Conservation (phyloP, 108 stramenopile species). For the Licmophora abbreviata region DNA sequence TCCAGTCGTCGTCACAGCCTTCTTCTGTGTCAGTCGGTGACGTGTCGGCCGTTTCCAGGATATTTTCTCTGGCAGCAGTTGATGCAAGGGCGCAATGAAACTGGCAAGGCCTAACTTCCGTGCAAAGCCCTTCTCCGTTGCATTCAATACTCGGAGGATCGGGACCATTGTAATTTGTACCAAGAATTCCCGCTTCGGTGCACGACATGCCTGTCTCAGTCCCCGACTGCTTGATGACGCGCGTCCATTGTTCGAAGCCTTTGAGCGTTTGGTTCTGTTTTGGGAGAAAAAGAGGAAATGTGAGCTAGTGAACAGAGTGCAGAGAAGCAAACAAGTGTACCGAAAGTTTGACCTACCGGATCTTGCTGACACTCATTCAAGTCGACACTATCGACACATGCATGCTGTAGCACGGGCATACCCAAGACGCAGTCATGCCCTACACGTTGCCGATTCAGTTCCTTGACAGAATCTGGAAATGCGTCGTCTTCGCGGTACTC, state of each 20-base stretch:
- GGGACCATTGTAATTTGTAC: conserved; percentile 6
- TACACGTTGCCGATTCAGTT: conserved; percentile 7
- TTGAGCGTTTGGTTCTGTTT: conserved; percentile 32
- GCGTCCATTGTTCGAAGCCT: conserved; percentile 63
- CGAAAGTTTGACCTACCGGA: background rate
- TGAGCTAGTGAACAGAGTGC: background rate
- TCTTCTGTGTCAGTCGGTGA: too few species aligned
- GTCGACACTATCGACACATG: conserved; percentile 17
- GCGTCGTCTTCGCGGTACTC: conserved; percentile 28
- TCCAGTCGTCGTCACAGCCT: conserved; percentile 39
- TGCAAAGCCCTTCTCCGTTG: conserved; percentile 48
- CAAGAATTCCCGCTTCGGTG: conserved; percentile 19
- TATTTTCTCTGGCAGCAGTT: conserved; percentile 11
- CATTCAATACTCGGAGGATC: conserved; percentile 31
- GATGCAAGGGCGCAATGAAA: conserved; percentile 42
- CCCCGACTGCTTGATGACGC: conserved; percentile 42
- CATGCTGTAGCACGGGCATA: conserved; percentile 3
- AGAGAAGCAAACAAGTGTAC: background rate
- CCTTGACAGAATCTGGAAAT: conserved; percentile 1
- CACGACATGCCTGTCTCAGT: conserved; percentile 33
- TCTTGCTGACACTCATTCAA: background rate
- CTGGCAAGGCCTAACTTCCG: conserved; percentile 52
- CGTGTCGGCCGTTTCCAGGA: conserved; percentile 7
- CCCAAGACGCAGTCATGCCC: conserved; percentile 9
- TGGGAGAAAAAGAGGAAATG: conserved; percentile 11